Evolutionary conservation across 345 rosid genomes (phyloP).

Genomic region (Xanthoceras sorbifolium): DNA sequence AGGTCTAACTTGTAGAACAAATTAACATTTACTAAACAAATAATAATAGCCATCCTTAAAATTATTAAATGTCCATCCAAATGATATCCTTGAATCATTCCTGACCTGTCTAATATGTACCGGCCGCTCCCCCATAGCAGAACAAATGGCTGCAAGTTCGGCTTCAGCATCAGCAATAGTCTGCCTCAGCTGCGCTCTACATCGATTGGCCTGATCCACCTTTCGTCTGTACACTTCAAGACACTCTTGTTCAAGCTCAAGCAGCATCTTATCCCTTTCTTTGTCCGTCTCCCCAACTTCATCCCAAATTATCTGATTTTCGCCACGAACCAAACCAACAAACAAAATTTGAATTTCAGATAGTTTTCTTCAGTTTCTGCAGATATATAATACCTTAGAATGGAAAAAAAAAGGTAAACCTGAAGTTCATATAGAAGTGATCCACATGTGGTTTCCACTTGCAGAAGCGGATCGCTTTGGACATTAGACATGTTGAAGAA

Average conservation of each 20-base stretch:
- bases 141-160: slow-evolving; percentile 81
- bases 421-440: slow-evolving; percentile 82
- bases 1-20: background rate
- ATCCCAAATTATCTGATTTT: slow-evolving; percentile 82
- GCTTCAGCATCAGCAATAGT: slow-evolving; percentile 91
- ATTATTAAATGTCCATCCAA: background rate
- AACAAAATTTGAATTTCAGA: slow-evolving; percentile 8
- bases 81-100: background rate
- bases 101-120: slow-evolving; percentile 87
- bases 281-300: slow-evolving; percentile 90
- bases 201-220: slow-evolving; percentile 82
- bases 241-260: slow-evolving; percentile 94
- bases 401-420: slow-evolving; percentile 39
- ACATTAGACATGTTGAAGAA: slow-evolving; percentile 47
- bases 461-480: slow-evolving; percentile 51
- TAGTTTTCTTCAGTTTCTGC: background rate
- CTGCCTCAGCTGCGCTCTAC: slow-evolving; percentile 86
- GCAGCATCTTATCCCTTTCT: slow-evolving; percentile 87
- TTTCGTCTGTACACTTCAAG: slow-evolving; percentile 91
- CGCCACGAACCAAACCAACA: background rate
- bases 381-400: background rate
- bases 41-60: background rate
- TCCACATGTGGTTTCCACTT: slow-evolving; percentile 84
- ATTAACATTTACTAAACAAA: slow-evolving; percentile 2
- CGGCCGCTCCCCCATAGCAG: slow-evolving; percentile 91